Percentiles rank a stretch among this genome's conserved stretches.
These are phyloP conservation scores for Magnaporthiopsis rhizophila DNA, from an alignment of 2,329 filamentous ascomycete genomes.

Conservation along the genomic window DNA sequence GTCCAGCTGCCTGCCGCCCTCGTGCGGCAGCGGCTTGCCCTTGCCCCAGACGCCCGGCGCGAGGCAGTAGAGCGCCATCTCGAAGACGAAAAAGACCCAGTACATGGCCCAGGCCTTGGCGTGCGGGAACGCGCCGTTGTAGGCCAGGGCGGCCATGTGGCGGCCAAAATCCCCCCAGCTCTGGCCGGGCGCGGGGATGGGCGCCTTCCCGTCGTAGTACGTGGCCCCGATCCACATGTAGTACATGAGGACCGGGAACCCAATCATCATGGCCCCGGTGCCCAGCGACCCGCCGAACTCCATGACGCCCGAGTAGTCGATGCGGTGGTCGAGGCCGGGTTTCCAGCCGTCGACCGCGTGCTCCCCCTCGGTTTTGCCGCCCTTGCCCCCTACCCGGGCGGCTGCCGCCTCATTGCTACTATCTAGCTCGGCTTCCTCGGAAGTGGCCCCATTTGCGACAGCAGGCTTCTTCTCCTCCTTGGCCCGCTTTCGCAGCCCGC, in stretches of 20 bases:
- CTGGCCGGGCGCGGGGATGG: conserved; percentile 57
- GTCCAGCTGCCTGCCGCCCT: conserved; percentile 73
- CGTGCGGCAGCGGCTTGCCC: conserved; percentile 79
- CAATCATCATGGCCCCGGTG: conserved; percentile 75
- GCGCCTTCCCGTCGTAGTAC: conserved; percentile 82
- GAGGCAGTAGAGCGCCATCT: conserved; percentile 73
- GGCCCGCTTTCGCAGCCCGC: conserved; percentile 11
- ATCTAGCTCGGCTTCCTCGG: neutral
- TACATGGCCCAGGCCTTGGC: conserved; percentile 84
- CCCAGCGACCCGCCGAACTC: conserved; percentile 90
- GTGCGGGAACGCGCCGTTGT: conserved; percentile 77
- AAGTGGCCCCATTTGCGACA: no score
- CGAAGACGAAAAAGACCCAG: conserved; percentile 85
- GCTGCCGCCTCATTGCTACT: conserved; percentile 20
- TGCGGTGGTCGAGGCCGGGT: conserved; percentile 50
- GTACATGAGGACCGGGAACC: conserved; percentile 93
- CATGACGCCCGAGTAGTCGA: conserved; percentile 55
- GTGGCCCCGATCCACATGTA: conserved; percentile 98
- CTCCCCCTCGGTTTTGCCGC: conserved; percentile 18
- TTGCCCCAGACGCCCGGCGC: conserved; percentile 83
- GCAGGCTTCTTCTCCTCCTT: neutral
- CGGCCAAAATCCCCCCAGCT: conserved; percentile 61
- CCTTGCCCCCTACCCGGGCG: conserved; percentile 7
- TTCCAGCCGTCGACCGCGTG: conserved; percentile 47
- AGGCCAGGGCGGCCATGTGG: conserved; percentile 65